A percentile compares a stretch with the other conserved stretches of the same genome.
These are phyloP conservation scores for Sporobolomyces phaffii DNA, from an alignment of 768 basidiomycete species.

Conservation along the genomic window DNA sequence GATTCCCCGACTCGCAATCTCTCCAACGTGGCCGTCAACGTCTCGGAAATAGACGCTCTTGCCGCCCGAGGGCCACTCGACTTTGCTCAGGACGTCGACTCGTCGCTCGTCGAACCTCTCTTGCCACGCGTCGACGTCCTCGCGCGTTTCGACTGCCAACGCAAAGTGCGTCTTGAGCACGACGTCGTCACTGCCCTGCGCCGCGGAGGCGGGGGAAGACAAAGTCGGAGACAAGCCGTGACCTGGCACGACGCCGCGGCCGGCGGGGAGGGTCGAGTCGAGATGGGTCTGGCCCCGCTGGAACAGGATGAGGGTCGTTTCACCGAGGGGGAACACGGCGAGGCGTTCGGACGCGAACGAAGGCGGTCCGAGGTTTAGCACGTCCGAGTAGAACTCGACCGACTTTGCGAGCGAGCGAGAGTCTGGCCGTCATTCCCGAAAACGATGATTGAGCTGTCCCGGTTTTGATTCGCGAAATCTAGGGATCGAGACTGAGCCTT, in stretches of 20 bases:
- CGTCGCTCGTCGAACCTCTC: not conserved
- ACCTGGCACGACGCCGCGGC: no score
- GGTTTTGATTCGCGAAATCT: no score
- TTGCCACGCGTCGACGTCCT: constrained; percentile 24
- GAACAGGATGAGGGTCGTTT: constrained; percentile 26
- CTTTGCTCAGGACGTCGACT: constrained; percentile 6
- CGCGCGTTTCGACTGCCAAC: constrained; percentile 20
- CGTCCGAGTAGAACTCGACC: constrained; percentile 21
- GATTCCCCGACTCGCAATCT: constrained; percentile 28
- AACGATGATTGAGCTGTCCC: no score
- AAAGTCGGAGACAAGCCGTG: no score
- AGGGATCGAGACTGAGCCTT: not conserved
- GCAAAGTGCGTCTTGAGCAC: constrained; percentile 28
- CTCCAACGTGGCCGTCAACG: constrained; percentile 27
- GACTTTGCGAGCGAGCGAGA: constrained; percentile 9
- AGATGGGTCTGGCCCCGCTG: constrained; percentile 15
- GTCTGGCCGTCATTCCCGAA: not conserved
- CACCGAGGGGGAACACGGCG: constrained; percentile 28
- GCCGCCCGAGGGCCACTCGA: constrained; percentile 26
- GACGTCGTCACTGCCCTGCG: not conserved
- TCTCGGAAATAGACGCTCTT: constrained; percentile 29
- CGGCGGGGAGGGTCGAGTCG: not conserved
- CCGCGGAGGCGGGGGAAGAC: no score
- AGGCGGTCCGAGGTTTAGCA: constrained; percentile 19
- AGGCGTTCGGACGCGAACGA: constrained; percentile 11